A percentile compares a stretch with the other conserved stretches of the same genome.
Conservation (phyloP, 345 rosid species). For the Lepidium africanum region DNA sequence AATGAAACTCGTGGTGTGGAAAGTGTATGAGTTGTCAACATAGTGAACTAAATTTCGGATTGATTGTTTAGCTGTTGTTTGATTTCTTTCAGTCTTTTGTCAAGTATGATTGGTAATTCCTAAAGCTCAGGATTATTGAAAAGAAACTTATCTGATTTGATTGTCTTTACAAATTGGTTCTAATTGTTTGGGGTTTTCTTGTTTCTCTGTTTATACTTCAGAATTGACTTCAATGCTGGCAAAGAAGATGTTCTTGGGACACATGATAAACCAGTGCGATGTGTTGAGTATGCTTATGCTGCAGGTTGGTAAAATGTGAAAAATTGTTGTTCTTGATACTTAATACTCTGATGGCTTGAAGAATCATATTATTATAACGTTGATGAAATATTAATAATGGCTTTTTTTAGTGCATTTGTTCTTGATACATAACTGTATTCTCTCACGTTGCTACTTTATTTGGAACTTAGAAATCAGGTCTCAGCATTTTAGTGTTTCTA, state of each 20-base stretch:
- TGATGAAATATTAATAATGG: neutral
- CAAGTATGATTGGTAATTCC: neutral
- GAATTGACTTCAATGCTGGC: conserved; percentile 71
- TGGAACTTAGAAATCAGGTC: neutral
- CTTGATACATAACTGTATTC: neutral
- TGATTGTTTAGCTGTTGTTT: neutral
- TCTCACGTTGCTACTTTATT: neutral
- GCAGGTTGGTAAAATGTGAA: conserved; percentile 50
- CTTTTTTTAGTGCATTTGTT: neutral
- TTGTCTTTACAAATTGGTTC: neutral
- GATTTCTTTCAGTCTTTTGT: neutral
- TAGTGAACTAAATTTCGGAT: neutral
- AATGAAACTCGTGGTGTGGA: neutral
- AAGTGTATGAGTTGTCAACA: neutral
- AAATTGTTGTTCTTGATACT: neutral
- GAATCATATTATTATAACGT: neutral
- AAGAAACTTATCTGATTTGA: neutral
- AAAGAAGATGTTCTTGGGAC: conserved; percentile 84
- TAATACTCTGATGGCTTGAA: neutral
- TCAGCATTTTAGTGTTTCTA: neutral
- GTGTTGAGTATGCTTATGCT: conserved; percentile 90
- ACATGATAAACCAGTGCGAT: conserved; percentile 87
- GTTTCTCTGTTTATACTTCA: conserved; percentile 30
- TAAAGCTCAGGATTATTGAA: neutral
- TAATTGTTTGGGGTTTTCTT: neutral